These are phyloP conservation scores for Verticillium dahliae DNA, from an alignment of 2,329 filamentous ascomycete genomes.

Conservation along the genomic window DNA sequence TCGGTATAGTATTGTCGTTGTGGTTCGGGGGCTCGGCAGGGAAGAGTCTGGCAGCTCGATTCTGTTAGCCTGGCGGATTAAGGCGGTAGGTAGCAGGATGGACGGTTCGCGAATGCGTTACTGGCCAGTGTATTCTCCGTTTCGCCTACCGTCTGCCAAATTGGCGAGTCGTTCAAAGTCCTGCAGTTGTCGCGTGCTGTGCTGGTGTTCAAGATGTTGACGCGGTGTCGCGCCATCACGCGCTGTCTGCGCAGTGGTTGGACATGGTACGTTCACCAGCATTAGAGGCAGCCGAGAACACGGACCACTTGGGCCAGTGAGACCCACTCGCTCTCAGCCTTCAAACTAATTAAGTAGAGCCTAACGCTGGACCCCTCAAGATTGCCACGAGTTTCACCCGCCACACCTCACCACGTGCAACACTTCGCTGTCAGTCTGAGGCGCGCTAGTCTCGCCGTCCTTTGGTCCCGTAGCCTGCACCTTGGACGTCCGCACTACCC, in stretches of 20 bases:
- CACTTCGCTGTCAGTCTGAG: too few relatives aligned
- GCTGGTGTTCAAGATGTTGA: neutral
- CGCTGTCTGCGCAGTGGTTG: neutral
- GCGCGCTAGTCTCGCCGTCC: too few relatives aligned
- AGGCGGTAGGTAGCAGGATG: neutral
- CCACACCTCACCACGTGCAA: too few relatives aligned
- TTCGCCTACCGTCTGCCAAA: neutral
- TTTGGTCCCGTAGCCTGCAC: too few relatives aligned
- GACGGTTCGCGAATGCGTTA: neutral
- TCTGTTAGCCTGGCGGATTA: neutral
- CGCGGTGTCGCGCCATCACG: neutral
- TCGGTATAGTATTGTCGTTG: neutral
- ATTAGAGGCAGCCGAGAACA: too few relatives aligned
- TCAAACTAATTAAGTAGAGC: too few relatives aligned
- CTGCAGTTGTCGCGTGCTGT: neutral
- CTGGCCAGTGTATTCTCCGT: neutral
- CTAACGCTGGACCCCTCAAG: too few relatives aligned
- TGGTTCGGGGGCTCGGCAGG: neutral
- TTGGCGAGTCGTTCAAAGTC: neutral
- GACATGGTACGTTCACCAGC: too few relatives aligned
- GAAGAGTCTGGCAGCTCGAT: neutral
- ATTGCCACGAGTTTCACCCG: too few relatives aligned
- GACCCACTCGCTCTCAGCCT: too few relatives aligned
- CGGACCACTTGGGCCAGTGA: too few relatives aligned
- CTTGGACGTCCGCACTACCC: too few relatives aligned